Base-by-base conservation (phyloP, 1,284 basidiomycete species). In the Amylostereum areolatum region DNA sequence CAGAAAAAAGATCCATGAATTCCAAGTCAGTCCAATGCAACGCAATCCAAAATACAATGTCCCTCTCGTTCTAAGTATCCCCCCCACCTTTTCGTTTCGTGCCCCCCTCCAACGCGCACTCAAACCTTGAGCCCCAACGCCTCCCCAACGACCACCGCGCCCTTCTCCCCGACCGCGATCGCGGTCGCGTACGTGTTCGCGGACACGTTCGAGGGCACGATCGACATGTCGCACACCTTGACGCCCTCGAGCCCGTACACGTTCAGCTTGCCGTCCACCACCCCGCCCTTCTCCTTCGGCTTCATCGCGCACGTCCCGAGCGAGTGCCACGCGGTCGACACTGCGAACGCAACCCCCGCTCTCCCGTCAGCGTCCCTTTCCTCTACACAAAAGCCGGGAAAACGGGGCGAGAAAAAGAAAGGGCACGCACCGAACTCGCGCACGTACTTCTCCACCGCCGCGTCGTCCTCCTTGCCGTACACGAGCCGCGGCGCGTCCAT, bases 251-350 rank as follows among this genome's bases (percentile, higher is more conserved):
- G 71, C 4, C 83, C 83, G 56, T 86, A 83, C 1, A 86, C 83
- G 57, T 81, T 80, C 43, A 88, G 61, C 3, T 66, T 68, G 3
- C 74, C 52, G 54, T 86, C 80, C 5, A 87, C 81, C 0, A 85
- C 84, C 9, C 83, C 85, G 3, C 73, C 72, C 46, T 69, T 51
- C 11, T 73, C 71, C 25, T 75, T 70, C 1, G 77, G 69, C 59
- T 80, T 83, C 83, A 87, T 86, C 0, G 79, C 74, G 53, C 83
- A 85, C 0, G 83, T 87, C 12, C 80, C 81, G 31, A 80, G 67
- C 50, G 80, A 74, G 56, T 85, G 83, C 75, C 74, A 82, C 0
- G 70, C 62, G 0, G 77, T 74, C n/a, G 46, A 47, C 4, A 72
- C 80, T 81, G 29, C 8, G 45, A n/a, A n/a, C n/a, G n/a, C n/a